Percentiles rank a stretch among this genome's conserved stretches.
phyloP scores from a whole-genome alignment of 2,329 filamentous ascomycete species.

The Meredithiella fracta region DNA sequence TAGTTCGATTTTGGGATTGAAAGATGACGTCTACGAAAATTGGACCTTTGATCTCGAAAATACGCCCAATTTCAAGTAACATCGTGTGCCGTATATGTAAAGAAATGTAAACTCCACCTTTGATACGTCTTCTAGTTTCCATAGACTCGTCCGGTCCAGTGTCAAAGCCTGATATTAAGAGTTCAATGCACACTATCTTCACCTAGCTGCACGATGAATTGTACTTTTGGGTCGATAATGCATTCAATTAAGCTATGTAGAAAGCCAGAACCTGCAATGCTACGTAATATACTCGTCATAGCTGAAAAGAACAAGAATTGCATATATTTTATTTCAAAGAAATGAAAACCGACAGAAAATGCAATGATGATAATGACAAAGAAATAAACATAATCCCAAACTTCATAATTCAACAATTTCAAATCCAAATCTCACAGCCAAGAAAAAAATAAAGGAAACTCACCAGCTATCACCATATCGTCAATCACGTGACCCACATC shows the following conservation, averaged over 20 bases:
- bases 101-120: too few relatives aligned
- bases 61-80: too few relatives aligned
- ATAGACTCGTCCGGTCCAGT: too few relatives aligned
- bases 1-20: too few relatives aligned
- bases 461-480: neutral
- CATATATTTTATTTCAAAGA: neutral
- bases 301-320: slow-evolving; percentile 2
- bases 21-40: too few relatives aligned
- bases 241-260: neutral
- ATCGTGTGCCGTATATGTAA: too few relatives aligned
- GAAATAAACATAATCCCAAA: neutral
- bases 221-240: neutral
- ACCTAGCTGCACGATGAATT: neutral
- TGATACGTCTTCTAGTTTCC: too few relatives aligned
- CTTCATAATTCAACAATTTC: neutral
- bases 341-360: neutral
- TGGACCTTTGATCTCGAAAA: too few relatives aligned
- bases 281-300: neutral
- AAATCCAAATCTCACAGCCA: neutral
- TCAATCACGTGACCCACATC: neutral
- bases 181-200: neutral
- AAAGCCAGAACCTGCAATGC: neutral
- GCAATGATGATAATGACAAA: slow-evolving; percentile 1
- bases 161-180: too few relatives aligned
- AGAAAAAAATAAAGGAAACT: neutral